Conservation (phyloP, 805 yeast genomes). For the Candida incommunis region DNA sequence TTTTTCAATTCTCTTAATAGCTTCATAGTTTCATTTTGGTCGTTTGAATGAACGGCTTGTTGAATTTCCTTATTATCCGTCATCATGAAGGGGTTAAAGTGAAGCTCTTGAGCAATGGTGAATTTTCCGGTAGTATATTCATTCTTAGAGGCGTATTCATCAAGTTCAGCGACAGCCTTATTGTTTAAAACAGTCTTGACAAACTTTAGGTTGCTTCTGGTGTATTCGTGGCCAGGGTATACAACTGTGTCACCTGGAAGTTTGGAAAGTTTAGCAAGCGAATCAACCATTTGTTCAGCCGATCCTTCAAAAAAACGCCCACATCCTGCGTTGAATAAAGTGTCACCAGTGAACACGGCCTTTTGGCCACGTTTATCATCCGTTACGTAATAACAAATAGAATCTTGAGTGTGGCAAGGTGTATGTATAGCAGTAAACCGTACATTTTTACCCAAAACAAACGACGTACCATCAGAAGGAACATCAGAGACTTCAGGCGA, state of each 20-base stretch:
- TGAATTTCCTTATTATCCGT: slow-evolving; percentile 49
- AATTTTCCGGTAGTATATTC: slow-evolving; percentile 70
- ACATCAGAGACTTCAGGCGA: slow-evolving; percentile 59
- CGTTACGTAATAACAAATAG: slow-evolving; percentile 69
- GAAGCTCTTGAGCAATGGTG: slow-evolving; percentile 66
- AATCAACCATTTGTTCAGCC: slow-evolving; percentile 62
- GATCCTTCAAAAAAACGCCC: slow-evolving; percentile 94
- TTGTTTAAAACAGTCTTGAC: slow-evolving; percentile 48
- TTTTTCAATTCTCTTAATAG: slow-evolving; percentile 69
- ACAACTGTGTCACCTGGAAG: slow-evolving; percentile 62
- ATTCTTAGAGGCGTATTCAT: slow-evolving; percentile 33
- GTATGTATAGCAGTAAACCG: slow-evolving; percentile 76
- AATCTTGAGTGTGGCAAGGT: slow-evolving; percentile 96
- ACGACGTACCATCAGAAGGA: slow-evolving; percentile 48
- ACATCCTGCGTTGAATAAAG: slow-evolving; percentile 86
- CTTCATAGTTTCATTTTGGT: slow-evolving; percentile 49
- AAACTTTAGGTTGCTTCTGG: slow-evolving; percentile 66
- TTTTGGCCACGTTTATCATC: slow-evolving; percentile 51
- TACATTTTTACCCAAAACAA: slow-evolving; percentile 50
- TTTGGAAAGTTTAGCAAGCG: slow-evolving; percentile 45
- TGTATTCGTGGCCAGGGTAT: slow-evolving; percentile 95
- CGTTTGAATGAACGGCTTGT: slow-evolving; percentile 38
- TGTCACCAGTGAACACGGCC: slow-evolving; percentile 91
- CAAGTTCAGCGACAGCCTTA: slow-evolving; percentile 39
- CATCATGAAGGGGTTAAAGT: slow-evolving; percentile 84